Evolutionary conservation across 768 basidiomycete genomes (phyloP).

Genomic region (Boletus reticulatus): DNA sequence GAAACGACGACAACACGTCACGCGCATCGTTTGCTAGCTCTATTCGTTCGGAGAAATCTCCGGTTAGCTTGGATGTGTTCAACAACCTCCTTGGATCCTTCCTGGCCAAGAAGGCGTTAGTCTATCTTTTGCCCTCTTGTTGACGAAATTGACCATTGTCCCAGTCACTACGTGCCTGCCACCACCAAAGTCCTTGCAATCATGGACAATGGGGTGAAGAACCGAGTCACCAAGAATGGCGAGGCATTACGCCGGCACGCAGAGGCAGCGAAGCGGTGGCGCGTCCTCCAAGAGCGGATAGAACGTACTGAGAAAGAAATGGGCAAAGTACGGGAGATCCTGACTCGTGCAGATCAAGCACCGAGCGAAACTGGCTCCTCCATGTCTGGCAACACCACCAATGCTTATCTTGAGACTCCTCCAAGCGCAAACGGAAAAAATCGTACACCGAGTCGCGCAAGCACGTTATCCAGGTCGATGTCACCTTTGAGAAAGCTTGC

Average conservation of each 20-base stretch:
- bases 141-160: slow-evolving; percentile 9
- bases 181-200: slow-evolving; percentile 90
- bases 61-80: slow-evolving; percentile 61
- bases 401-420: slow-evolving; percentile 67
- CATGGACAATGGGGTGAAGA: slow-evolving; percentile 90
- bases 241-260: slow-evolving; percentile 89
- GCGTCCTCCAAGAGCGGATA: slow-evolving; percentile 75
- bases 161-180: slow-evolving; percentile 92
- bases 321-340: slow-evolving; percentile 62
- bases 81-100: slow-evolving; percentile 69
- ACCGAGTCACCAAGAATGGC: slow-evolving; percentile 94
- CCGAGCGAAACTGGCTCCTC: slow-evolving; percentile 73
- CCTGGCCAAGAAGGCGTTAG: slow-evolving; percentile 85
- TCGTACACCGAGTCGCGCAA: slow-evolving; percentile 39
- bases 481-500: slow-evolving; percentile 82
- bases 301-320: slow-evolving; percentile 79
- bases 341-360: slow-evolving; percentile 48
- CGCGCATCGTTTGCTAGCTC: slow-evolving; percentile 43
- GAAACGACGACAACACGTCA: slow-evolving; percentile 45
- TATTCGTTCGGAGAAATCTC: slow-evolving; percentile 48
- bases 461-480: slow-evolving; percentile 65
- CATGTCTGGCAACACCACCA: slow-evolving; percentile 54
- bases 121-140: slow-evolving; percentile 14
- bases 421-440: slow-evolving; percentile 46
- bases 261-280: slow-evolving; percentile 87